Percentiles rank a stretch among this genome's conserved stretches.
Conservation (phyloP, 495 filamentous ascomycete species). For the Hypoxylon rickii region DNA sequence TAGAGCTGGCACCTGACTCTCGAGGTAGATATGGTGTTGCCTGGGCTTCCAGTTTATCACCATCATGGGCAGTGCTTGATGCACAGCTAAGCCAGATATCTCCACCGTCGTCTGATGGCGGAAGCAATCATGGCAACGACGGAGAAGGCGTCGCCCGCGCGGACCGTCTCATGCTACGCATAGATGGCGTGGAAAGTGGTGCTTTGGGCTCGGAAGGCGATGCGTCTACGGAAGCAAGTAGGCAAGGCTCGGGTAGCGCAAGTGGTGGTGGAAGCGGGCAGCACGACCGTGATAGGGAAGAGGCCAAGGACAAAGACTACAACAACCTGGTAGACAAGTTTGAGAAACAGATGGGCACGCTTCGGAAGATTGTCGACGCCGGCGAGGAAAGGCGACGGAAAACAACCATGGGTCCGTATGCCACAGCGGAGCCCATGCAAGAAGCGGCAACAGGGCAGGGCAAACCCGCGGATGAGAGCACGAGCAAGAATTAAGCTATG, state of each 20-base stretch:
- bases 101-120: slow-evolving; percentile 42
- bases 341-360: slow-evolving; percentile 62
- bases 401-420: slow-evolving; percentile 10
- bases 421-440: not conserved
- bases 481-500: not conserved
- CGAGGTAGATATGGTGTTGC: slow-evolving; percentile 53
- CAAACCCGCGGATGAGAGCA: not conserved
- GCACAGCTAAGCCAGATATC: slow-evolving; percentile 45
- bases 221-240: slow-evolving; percentile 30
- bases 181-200: slow-evolving; percentile 61
- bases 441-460: slow-evolving; percentile 1
- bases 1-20: slow-evolving; percentile 57
- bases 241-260: slow-evolving; percentile 36
- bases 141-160: slow-evolving; percentile 31
- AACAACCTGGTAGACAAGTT: slow-evolving; percentile 68
- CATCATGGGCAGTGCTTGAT: slow-evolving; percentile 52
- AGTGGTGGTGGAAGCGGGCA: slow-evolving; percentile 41
- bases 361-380: slow-evolving; percentile 54
- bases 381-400: slow-evolving; percentile 45
- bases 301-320: slow-evolving; percentile 49
- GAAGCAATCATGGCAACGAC: slow-evolving; percentile 36
- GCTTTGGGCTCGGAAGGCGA: slow-evolving; percentile 31
- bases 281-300: slow-evolving; percentile 40
- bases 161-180: slow-evolving; percentile 65
- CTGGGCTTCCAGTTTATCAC: slow-evolving; percentile 51